A percentile compares a stretch with the other conserved stretches of the same genome.
These are phyloP conservation scores for Berkeleyomyces basicola DNA, from an alignment of 2,329 filamentous ascomycete species.

Conservation along the genomic window DNA sequence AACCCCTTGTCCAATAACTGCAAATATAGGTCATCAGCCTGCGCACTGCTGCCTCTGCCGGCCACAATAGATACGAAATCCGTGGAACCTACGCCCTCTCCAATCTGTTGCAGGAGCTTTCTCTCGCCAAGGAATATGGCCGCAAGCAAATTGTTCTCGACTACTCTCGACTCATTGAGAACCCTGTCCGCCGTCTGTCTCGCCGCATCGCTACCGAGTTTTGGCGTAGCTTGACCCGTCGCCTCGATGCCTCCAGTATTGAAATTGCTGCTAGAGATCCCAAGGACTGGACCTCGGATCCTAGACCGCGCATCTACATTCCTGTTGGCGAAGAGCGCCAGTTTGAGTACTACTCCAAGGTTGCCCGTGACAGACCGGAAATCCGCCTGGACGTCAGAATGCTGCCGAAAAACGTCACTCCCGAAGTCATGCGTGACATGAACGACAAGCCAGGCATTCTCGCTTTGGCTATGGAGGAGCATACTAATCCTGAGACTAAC, in stretches of 20 bases:
- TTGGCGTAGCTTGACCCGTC: conserved; percentile 78
- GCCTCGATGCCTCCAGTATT: conserved; percentile 78
- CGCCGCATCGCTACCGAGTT: conserved; percentile 80
- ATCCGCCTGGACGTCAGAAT: conserved; percentile 74
- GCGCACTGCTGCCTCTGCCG: conserved; percentile 71
- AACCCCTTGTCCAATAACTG: conserved; percentile 6
- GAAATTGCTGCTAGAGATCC: conserved; percentile 75
- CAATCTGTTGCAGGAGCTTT: conserved; percentile 88
- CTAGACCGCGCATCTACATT: conserved; percentile 80
- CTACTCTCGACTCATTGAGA: conserved; percentile 82
- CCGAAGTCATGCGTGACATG: conserved; percentile 65
- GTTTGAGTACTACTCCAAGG: conserved; percentile 68
- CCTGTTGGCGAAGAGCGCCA: conserved; percentile 74
- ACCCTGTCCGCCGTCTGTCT: conserved; percentile 75
- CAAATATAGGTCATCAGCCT: conserved; percentile 52
- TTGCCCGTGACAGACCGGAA: conserved; percentile 65
- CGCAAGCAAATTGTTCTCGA: conserved; percentile 82
- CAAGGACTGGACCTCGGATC: conserved; percentile 89
- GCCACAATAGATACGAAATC: conserved; percentile 75
- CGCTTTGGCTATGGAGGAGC: conserved; percentile 75
- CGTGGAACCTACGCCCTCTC: conserved; percentile 95
- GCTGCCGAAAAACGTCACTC: conserved; percentile 61
- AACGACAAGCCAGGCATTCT: conserved; percentile 79
- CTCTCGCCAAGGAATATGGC: conserved; percentile 77
- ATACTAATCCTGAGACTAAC: conserved; percentile 47